These are phyloP conservation scores for Vaccinium corymbosum DNA, from an alignment of 148 eudicot species.

Conservation along the genomic window DNA sequence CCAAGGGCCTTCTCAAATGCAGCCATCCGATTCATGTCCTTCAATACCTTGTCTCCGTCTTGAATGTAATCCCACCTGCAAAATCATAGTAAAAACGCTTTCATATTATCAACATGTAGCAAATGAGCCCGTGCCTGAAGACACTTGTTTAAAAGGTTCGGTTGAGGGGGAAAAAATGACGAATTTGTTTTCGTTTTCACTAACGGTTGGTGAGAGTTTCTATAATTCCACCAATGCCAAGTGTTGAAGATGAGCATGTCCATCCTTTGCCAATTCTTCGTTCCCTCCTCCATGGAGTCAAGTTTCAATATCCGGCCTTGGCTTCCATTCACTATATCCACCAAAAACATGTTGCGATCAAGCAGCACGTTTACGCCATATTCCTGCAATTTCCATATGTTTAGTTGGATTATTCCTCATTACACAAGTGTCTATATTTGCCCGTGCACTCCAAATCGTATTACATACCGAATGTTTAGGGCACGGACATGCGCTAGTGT, in stretches of 20 bases:
- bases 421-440: not conserved
- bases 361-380: constrained; percentile 8
- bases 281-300: constrained; percentile 42
- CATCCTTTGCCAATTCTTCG: constrained; percentile 47
- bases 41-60: constrained; percentile 36
- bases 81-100: not conserved
- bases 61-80: constrained; percentile 82
- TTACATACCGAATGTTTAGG: too few relatives aligned
- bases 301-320: constrained; percentile 42
- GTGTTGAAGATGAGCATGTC: constrained; percentile 59
- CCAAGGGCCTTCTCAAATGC: constrained; percentile 73
- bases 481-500: too few relatives aligned
- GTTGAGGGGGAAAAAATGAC: not conserved
- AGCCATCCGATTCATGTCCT: constrained; percentile 68
- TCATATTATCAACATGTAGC: not conserved
- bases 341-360: constrained; percentile 45
- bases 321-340: constrained; percentile 40
- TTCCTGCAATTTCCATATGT: not conserved
- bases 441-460: too few relatives aligned
- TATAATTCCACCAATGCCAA: constrained; percentile 69
- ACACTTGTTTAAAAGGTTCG: not conserved
- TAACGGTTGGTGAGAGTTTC: constrained; percentile 1
- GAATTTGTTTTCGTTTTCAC: not conserved
- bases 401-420: not conserved
- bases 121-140: too few relatives aligned